Evolutionary conservation across 1,284 basidiomycete genomes (phyloP), one percentile per base, ranked within the genome.

Genomic region (Naganishia liquefaciens): DNA sequence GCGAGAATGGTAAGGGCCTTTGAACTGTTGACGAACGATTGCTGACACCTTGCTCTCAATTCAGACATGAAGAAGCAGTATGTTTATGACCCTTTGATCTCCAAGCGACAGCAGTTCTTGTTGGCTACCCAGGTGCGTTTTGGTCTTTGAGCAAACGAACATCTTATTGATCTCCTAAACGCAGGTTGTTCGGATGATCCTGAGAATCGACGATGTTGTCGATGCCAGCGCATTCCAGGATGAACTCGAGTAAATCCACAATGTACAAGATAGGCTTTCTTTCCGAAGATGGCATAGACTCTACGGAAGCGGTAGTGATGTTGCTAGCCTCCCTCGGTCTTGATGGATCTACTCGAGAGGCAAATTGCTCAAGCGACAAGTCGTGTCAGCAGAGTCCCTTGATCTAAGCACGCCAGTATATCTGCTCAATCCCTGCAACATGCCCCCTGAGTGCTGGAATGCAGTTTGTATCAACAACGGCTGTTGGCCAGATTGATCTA

Each of bases 51-150:
- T 27, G 54, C 30, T 66, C 55, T 33, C 53, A 23, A 44, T 10
- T 53, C 70, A 95, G 94, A 99, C 74, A 99, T 99, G 95, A 95
- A 90, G 83, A 85, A 89, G 75, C 95, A 98, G 78, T 92, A 91
- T 72, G 95, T 99, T 27, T 95, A 95, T 74, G 95, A 99, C 76
- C 94, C 95, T 33, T 83, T 98, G 68, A 95, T 99, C 76, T 93
- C 91, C 50, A 99, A 99, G 82, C 84, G 95, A 73, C 94, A 98
- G 78, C 96, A 99, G 76, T 93, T 95, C 78, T 81, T 98, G 68
- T 82, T 99, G 53, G 95, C 96, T n/a, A 97, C 94, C 42, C 95
- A 99, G 84, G 88, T 93, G 68, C 57, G 84, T 77, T 23, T 19
- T 27, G 9, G 15, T 6, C 10, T 11, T 23, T 17, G 11, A 53